Percentiles rank a stretch among this genome's conserved stretches.
These are phyloP conservation scores for Rhizodiscina lignyota DNA, from an alignment of 495 filamentous ascomycete genomes.

Conservation along the genomic window DNA sequence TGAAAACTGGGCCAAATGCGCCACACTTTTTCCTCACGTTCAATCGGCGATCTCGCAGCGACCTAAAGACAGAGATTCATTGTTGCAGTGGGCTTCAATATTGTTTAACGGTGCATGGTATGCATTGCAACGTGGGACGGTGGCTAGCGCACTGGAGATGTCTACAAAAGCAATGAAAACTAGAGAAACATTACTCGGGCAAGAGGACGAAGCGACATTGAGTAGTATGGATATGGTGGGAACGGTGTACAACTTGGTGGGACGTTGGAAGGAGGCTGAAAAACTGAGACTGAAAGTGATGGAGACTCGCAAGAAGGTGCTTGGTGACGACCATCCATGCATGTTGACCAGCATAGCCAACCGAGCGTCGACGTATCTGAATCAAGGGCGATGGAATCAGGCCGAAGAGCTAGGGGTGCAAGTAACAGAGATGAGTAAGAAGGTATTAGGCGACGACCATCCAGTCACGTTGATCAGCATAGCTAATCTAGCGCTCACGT, in stretches of 20 bases:
- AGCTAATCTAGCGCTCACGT: background rate
- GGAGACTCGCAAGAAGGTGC: slow-evolving; percentile 1
- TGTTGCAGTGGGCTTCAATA: slow-evolving; percentile 2
- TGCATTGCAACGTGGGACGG: background rate
- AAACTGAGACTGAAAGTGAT: slow-evolving; percentile 4
- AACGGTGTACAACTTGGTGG: slow-evolving; percentile 3
- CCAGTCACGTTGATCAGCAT: slow-evolving; percentile 2
- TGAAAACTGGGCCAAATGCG: slow-evolving; percentile 16
- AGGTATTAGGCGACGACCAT: slow-evolving; percentile 3
- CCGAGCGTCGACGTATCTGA: background rate
- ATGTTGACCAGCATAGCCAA: slow-evolving; percentile 4
- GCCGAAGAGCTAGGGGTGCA: slow-evolving; percentile 3
- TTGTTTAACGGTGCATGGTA: slow-evolving; percentile 1
- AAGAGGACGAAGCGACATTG: slow-evolving; percentile 8
- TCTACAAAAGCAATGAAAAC: slow-evolving; percentile 7
- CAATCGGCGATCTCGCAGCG: slow-evolving; percentile 3
- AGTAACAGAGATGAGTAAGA: slow-evolving; percentile 1
- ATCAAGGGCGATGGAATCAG: slow-evolving; percentile 3
- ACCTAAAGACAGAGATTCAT: background rate
- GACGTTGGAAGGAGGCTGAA: slow-evolving; percentile 11
- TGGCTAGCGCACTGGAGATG: background rate
- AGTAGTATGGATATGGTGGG: slow-evolving; percentile 3
- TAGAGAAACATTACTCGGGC: slow-evolving; percentile 10
- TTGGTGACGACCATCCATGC: slow-evolving; percentile 5
- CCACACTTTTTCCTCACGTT: slow-evolving; percentile 18